Evolutionary conservation across 345 rosid species (phyloP), one percentile per base, ranked within the genome.

Genomic region (Hypericum androsaemum): DNA sequence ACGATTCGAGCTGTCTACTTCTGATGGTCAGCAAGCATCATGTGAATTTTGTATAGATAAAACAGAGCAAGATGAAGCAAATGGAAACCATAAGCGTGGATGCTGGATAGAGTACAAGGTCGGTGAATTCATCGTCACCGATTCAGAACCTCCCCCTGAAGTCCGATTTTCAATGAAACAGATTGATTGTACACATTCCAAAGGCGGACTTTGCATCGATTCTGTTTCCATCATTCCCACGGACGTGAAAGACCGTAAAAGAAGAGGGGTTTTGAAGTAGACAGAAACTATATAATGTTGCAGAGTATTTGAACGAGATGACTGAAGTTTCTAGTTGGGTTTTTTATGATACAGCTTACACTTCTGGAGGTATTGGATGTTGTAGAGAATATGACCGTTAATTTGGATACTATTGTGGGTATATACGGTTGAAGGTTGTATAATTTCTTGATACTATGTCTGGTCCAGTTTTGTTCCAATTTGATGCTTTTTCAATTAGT

Each of bases 131-230:
- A 35, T 63, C 9, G 96, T 90, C 11, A 71, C 40, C 3, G 67
- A 75, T 52, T 63, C 92, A 6, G 82, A 82, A 52, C 77, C 89
- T 8, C 50, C 71, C 8, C 77, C 82, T 0, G 95, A 84, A 59
- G 82, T 90, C 53, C 71, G 73, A 35, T 90, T 84, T 72, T 87
- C 95, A 12, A 76, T 90, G 92, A 90, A 82, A 69, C 98, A 87
- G 84, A 87, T 87, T 32, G 98, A 84, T 48, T 90, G 98, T 71
- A 90, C 96, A 0, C 98, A 87, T 54, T 90, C 96, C 1, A 87
- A 87, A 73, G 96, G 95, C 1, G 96, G 98, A 56, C 67, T 90
- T 53, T 90, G 96, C 63, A 92, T 90, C 56, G 96, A 84, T 79
- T 71, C 95, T 43, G 98, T 90, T 60, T 87, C 68, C 65, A 80